Base-by-base conservation (phyloP, 805 yeast genomes). In the Novakomyces olei region DNA sequence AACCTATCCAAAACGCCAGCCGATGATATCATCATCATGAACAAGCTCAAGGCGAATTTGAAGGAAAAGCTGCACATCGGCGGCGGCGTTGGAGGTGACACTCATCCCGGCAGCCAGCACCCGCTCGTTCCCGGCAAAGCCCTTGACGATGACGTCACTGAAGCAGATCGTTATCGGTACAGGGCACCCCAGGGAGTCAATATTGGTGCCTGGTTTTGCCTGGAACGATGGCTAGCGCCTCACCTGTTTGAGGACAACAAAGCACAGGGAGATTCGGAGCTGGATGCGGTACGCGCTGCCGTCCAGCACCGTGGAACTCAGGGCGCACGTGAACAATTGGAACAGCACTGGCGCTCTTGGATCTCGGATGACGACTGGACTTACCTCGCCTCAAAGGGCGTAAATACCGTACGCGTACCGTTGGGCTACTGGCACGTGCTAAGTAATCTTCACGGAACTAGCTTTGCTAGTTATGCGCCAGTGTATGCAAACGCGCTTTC, bases 341-440 rank as follows among this genome's bases (percentile, higher is more conserved):
- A 60, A 27, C 42, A 55, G 9, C 92, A 77, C 52, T 77, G 88
- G 88, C 47, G 54, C 24, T 51, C 70, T 7, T 77, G 72, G 66
- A 60, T 64, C 46, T 65, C 67, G 3, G 80, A 69, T 46, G 47
- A 51, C 15, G 91, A 77, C 49, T 69, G 76, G 42, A 39, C 49
- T 22, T 41, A 53, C 32, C 74, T 77, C 34, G 55, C 60, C 2
- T 44, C 41, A 5, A 54, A 55, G 29, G 91, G 91, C 2, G 60
- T 77, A 36, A 77, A 77, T 50, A 37, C 34, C 19, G 37, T 33
- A 15, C 44, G 44, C 12, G 27, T 65, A 19, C 85, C 88, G 2
- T 69, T 70, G 26, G 92, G 78, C 47, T 88, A 77, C 50, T 74
- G 70, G 51, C 12, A 23, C 15, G 16, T 29, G 7, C 16, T 23